Evolutionary conservation across 441 rosid genomes (phyloP).

Genomic region (Erodium moschatum): DNA sequence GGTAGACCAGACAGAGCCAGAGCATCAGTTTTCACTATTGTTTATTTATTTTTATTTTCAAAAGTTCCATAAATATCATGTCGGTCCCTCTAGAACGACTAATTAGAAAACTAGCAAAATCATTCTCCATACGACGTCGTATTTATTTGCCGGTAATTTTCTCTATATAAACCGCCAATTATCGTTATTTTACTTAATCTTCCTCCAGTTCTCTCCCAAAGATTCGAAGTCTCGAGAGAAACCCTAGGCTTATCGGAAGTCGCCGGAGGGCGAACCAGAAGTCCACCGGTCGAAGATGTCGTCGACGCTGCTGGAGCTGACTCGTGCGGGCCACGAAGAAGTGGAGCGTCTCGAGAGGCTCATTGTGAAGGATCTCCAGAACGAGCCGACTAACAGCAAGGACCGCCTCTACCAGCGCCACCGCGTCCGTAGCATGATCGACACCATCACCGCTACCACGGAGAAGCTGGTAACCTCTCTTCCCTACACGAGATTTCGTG

Average conservation of each 20-base stretch:
- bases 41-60: too few species aligned
- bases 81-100: background rate
- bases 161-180: background rate
- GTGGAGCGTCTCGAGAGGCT: slow-evolving; percentile 78
- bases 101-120: background rate
- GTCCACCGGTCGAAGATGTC: slow-evolving; percentile 42
- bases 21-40: too few species aligned
- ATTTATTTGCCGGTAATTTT: background rate
- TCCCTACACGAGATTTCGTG: background rate
- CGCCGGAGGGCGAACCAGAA: slow-evolving; percentile 14
- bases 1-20: background rate
- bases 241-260: background rate
- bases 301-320: slow-evolving; percentile 79
- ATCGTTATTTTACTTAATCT: background rate
- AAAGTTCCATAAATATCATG: background rate
- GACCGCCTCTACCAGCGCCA: slow-evolving; percentile 82
- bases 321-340: slow-evolving; percentile 85
- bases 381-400: slow-evolving; percentile 50
- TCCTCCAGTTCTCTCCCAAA: background rate
- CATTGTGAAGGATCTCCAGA: slow-evolving; percentile 82
- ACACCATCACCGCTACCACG: slow-evolving; percentile 47
- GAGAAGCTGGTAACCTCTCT: slow-evolving; percentile 49
- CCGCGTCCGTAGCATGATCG: slow-evolving; percentile 81
- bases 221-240: background rate
- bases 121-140: background rate